Evolutionary conservation across 2,329 filamentous ascomycete species (phyloP), one percentile per base, ranked within the genome.

Genomic region (Diaporthe eres): DNA sequence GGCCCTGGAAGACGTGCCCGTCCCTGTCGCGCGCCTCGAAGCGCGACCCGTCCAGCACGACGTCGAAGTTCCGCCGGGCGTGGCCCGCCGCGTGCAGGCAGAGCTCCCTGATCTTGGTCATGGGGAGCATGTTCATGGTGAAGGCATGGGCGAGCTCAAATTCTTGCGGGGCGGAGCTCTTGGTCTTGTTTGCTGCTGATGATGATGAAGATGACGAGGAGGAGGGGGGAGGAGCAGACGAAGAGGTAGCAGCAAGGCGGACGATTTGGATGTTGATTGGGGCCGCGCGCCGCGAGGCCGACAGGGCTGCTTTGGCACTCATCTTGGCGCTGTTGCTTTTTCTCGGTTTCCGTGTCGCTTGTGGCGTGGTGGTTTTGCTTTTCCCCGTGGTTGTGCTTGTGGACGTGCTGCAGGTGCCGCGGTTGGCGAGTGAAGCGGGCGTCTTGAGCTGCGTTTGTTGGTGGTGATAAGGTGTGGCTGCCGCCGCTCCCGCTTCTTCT

Each of bases 1-100:
- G 28, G 22, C 72, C 75, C 6, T 31, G 5, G 1, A 76, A 76
- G 1, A 76, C 51, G 28, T 67, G 34, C 22, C 75, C 75, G 37
- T 77, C 73, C 44, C 28, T 55, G 34, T 75, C 73, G 9, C 75
- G 70, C 17, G 73, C 68, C 68, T 77, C 73, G 44, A 77, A 37
- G 4, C 75, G 42, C n/a, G 42, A 42, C n/a, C 44, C 68, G 58
- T 75, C 74, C 44, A 71, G 28, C 37, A 73, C 58, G n/a, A 28
- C 47, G 28, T 58, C 49, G 5, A 60, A 34, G 55, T 34, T 39
- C 8, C 37, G 49, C n/a, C 55, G 39, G 8, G 61, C 47, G 61
- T 75, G 67, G 28, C 71, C 61, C 22, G 60, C 49, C 12, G 75
- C 70, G 70, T 73, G 74, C 47, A 63, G 37, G 73, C 53, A 61